Evolutionary conservation across 2,329 filamentous ascomycete species (phyloP).

Genomic region (Calonectria pteridis): DNA sequence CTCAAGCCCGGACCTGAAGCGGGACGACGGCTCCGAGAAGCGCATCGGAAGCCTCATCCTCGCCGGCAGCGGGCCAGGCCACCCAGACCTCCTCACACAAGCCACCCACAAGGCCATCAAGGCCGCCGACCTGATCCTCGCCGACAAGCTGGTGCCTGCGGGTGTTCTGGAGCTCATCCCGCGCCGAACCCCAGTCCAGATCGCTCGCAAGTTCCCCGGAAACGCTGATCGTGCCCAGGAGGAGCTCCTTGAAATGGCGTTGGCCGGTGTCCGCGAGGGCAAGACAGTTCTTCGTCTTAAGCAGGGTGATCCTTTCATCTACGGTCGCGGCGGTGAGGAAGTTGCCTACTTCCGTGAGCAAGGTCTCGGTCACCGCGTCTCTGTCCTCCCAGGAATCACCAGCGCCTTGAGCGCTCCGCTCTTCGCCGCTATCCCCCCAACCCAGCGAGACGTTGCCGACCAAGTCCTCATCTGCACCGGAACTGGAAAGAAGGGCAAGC

Average conservation of each 20-base stretch:
- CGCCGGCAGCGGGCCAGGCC: slow-evolving; percentile 91
- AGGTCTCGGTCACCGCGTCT: slow-evolving; percentile 72
- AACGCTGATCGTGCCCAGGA: slow-evolving; percentile 95
- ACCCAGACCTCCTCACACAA: slow-evolving; percentile 90
- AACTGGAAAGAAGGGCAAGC: slow-evolving; percentile 88
- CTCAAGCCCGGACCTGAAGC: slow-evolving; percentile 41
- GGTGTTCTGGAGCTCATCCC: slow-evolving; percentile 91
- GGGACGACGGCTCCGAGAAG: slow-evolving; percentile 34
- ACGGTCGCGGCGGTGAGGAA: slow-evolving; percentile 94
- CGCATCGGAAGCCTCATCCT: slow-evolving; percentile 81
- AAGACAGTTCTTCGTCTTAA: slow-evolving; percentile 90
- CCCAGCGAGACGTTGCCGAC: slow-evolving; percentile 90
- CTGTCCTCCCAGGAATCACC: slow-evolving; percentile 91
- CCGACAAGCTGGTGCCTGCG: slow-evolving; percentile 87
- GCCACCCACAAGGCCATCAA: slow-evolving; percentile 83
- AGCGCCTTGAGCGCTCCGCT: slow-evolving; percentile 88
- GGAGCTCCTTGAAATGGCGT: slow-evolving; percentile 84
- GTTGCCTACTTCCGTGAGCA: slow-evolving; percentile 83
- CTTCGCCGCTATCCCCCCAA: slow-evolving; percentile 88
- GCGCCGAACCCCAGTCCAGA: slow-evolving; percentile 87
- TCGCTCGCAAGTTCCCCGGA: slow-evolving; percentile 96
- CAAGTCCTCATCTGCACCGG: slow-evolving; percentile 97
- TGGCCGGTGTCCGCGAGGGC: slow-evolving; percentile 74
- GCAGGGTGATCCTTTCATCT: slow-evolving; percentile 97
- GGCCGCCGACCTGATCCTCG: slow-evolving; percentile 81